Evolutionary conservation across 2,329 filamentous ascomycete genomes (phyloP), one percentile per base, ranked within the genome.

Genomic region (Coniochaeta sp.): DNA sequence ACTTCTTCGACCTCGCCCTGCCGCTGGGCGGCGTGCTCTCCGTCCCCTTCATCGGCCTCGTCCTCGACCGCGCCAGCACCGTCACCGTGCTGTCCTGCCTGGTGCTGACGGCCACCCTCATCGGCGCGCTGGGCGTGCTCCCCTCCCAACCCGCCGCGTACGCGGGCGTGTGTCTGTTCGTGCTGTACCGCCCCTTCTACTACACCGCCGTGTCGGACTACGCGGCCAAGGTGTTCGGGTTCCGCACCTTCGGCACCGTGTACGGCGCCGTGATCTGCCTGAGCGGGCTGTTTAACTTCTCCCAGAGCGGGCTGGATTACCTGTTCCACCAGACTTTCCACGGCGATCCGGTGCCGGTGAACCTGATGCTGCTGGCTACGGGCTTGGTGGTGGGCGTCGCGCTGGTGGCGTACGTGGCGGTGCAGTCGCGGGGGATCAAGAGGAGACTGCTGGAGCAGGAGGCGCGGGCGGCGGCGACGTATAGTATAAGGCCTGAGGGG

Each of bases 191-290:
- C 0, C 92, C 93, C 0, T 86, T 96, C 32, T 97, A 96, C 75
- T 96, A 96, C 76, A 96, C 91, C 0, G 86, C 91, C 8, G 90
- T 96, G 61, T 93, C 89, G 61, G 92, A 96, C 75, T 96, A 96
- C 72, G 84, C 86, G 22, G 91, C 91, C 62, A 96, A 96, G 75
- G 91, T 96, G 38, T 96, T 96, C 71, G 92, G 92, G 17, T 96
- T 96, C 75, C 82, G 87, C 62, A 96, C 91, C 0, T 96, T 96
- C 66, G 93, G 92, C 54, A 96, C 90, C 60, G 91, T 97, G n/a
- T 96, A 96, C 73, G 92, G 92, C 12, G 81, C 93, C 22, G 89
- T 96, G 65, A 96, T 96, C 66, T 96, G 90, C 73, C 76, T 95
- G 1, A 88, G 91, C 0, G 92, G 93, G 0, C 72, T 96, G 0